phyloP scores from a whole-genome alignment of 2,329 filamentous ascomycete genomes.

The Colletotrichum camelliae region DNA sequence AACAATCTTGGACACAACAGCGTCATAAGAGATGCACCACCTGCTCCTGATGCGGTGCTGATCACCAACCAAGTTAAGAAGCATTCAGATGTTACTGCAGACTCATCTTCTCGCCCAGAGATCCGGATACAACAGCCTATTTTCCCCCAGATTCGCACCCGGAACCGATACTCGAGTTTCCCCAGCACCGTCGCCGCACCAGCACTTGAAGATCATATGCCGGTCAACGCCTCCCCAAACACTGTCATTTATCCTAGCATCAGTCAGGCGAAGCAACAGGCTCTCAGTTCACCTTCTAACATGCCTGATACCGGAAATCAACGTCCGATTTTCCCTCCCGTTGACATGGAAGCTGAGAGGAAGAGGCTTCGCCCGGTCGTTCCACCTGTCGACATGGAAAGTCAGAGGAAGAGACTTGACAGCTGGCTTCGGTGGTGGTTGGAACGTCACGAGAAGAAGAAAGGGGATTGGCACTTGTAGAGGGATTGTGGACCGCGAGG shows the following conservation, averaged over 20 bases:
- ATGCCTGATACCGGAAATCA: background rate
- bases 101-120: background rate
- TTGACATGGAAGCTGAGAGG: background rate
- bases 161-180: background rate
- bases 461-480: background rate
- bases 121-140: background rate
- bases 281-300: background rate
- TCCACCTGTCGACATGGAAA: background rate
- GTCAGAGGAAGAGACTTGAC: background rate
- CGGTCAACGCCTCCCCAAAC: background rate
- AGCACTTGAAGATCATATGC: background rate
- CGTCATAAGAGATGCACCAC: background rate
- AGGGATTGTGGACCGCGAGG: background rate
- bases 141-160: background rate
- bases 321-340: background rate
- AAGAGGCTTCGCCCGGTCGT: background rate
- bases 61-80: background rate
- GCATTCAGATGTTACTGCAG: background rate
- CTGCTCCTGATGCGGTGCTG: background rate
- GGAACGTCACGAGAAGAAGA: background rate
- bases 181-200: background rate
- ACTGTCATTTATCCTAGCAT: background rate
- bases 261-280: background rate
- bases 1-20: background rate
- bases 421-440: background rate